Evolutionary conservation across 164 flowering plant species (phyloP).

Genomic region (Vitis cinerea): DNA sequence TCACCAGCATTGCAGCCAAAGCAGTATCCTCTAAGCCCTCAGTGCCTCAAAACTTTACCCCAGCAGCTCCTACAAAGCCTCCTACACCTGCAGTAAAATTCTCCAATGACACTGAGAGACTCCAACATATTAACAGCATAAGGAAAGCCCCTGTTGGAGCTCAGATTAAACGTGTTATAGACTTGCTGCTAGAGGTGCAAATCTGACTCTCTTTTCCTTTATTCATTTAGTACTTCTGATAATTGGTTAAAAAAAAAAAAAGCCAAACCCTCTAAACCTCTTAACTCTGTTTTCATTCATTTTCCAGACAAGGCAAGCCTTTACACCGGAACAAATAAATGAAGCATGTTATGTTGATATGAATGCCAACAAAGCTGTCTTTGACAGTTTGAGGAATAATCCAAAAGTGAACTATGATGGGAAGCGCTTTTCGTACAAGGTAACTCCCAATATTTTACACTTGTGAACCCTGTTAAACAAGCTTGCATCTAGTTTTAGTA

Average conservation of each 20-base stretch:
- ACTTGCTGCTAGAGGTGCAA: constrained; percentile 54
- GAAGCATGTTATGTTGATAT: constrained; percentile 61
- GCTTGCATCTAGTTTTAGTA: background rate
- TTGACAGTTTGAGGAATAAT: constrained; percentile 68
- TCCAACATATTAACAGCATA: constrained; percentile 63
- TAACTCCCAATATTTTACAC: constrained; percentile 11
- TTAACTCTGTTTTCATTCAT: background rate
- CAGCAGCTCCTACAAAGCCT: constrained; percentile 23
- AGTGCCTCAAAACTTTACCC: constrained; percentile 20
- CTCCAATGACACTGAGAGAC: constrained; percentile 70
- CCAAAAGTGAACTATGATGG: constrained; percentile 71
- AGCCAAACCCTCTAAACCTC: too few species aligned
- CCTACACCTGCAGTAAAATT: constrained; percentile 56
- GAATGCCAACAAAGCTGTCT: constrained; percentile 61
- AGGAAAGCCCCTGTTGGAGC: constrained; percentile 70
- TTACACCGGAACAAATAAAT: constrained; percentile 67
- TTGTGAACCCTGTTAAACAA: too few species aligned
- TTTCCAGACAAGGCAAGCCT: constrained; percentile 58
- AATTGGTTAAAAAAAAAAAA: too few species aligned
- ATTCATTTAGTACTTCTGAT: too few species aligned
- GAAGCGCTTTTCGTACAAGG: constrained; percentile 67
- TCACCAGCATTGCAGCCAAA: constrained; percentile 45
- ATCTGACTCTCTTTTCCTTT: background rate
- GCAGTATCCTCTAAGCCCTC: constrained; percentile 31
- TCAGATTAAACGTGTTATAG: constrained; percentile 72